A percentile compares a stretch with the other conserved stretches of the same genome.
Conservation (phyloP, 2,329 filamentous ascomycete species). For the Plenodomus lindquistii region DNA sequence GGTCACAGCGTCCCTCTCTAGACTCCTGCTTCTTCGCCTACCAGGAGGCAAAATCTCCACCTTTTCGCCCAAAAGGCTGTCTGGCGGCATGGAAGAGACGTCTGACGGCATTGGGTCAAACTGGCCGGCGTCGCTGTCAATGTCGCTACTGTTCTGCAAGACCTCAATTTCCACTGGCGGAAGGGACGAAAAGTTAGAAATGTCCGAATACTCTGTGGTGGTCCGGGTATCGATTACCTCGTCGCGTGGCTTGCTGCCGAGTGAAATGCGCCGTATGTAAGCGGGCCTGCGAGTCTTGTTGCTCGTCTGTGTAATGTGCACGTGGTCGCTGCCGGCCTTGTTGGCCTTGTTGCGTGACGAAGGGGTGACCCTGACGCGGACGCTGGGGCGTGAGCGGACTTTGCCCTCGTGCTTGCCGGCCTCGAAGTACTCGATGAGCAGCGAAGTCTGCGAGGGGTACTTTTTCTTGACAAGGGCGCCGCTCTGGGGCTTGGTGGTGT, state of each 20-base stretch:
- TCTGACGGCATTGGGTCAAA: constrained; percentile 76
- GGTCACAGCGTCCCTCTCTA: constrained; percentile 47
- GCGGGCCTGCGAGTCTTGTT: constrained; percentile 69
- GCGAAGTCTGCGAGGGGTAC: constrained; percentile 77
- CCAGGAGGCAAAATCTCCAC: constrained; percentile 50
- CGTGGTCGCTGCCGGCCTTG: constrained; percentile 69
- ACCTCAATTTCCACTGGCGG: constrained; percentile 90
- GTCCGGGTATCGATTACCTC: constrained; percentile 31
- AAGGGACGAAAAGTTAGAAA: constrained; percentile 70
- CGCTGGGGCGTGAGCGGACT: constrained; percentile 75
- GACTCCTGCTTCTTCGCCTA: constrained; percentile 56
- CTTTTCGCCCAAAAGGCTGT: constrained; percentile 67
- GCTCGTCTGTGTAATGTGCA: constrained; percentile 83
- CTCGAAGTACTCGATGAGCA: constrained; percentile 95
- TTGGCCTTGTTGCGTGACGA: constrained; percentile 55
- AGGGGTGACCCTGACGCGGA: constrained; percentile 78
- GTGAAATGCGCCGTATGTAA: constrained; percentile 68
- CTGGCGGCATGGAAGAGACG: constrained; percentile 80
- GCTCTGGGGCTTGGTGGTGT: constrained; percentile 69
- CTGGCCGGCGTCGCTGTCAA: constrained; percentile 66
- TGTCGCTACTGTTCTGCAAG: constrained; percentile 69
- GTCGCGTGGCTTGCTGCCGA: constrained; percentile 53
- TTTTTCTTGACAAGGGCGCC: constrained; percentile 53
- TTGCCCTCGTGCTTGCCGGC: constrained; percentile 68
- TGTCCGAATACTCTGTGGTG: constrained; percentile 67